Percentiles rank a stretch among this genome's conserved stretches.
Evolutionary conservation across 805 yeast species (phyloP).

Genomic region (Candida arabinofermentans): DNA sequence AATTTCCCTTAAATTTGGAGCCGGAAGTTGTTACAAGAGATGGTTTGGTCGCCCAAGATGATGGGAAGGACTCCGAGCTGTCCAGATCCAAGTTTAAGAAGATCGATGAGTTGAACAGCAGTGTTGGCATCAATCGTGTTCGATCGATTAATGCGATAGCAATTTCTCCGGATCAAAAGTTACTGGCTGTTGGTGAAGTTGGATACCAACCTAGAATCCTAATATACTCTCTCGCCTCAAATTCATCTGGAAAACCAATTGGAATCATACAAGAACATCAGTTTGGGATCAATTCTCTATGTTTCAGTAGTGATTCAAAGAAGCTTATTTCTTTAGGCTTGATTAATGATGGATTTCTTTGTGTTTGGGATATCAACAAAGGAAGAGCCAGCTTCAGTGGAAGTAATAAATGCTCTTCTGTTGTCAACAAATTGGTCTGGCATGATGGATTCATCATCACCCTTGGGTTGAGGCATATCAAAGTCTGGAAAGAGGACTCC

Average conservation of each 20-base stretch:
- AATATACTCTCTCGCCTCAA: conserved; percentile 52
- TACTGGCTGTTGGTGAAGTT: conserved; percentile 65
- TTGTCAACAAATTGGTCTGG: conserved; percentile 57
- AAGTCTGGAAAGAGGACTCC: conserved; percentile 48
- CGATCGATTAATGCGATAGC: conserved; percentile 55
- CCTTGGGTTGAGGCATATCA: conserved; percentile 56
- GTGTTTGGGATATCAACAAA: conserved; percentile 49
- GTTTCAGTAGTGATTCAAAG: conserved; percentile 56
- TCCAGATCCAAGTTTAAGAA: conserved; percentile 14
- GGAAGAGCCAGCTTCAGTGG: conserved; percentile 35
- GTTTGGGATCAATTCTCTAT: conserved; percentile 54
- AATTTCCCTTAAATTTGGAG: conserved; percentile 30
- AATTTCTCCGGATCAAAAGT: conserved; percentile 47
- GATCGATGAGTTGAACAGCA: conserved; percentile 14
- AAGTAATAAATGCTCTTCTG: conserved; percentile 60
- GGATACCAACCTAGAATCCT: conserved; percentile 68
- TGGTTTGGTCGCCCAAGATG: conserved; percentile 13
- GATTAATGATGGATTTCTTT: conserved; percentile 64
- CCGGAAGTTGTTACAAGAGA: conserved; percentile 27
- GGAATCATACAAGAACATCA: conserved; percentile 57
- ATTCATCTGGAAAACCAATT: conserved; percentile 44
- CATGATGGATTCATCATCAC: conserved; percentile 44
- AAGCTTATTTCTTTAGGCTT: conserved; percentile 59
- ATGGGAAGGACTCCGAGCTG: conserved; percentile 9
- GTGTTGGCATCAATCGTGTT: conserved; percentile 34